Evolutionary conservation across 1,284 basidiomycete species (phyloP).

Genomic region (Heterobasidion parviporum): DNA sequence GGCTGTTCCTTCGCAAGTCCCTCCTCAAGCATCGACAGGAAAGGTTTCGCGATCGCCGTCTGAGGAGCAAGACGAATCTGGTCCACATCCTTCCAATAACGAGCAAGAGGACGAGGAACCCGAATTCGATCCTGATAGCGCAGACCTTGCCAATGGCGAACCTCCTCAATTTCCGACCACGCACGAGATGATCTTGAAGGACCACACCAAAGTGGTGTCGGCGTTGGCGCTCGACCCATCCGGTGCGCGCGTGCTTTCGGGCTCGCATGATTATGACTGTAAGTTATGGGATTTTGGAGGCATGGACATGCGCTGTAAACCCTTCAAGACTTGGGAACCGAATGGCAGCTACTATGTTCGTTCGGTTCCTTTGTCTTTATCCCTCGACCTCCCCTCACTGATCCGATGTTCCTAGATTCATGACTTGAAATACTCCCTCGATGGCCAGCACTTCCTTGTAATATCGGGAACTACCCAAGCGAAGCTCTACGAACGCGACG

Average conservation of each 20-base stretch:
- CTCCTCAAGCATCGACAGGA: neutral
- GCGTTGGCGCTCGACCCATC: constrained; percentile 89
- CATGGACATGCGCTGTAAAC: constrained; percentile 84
- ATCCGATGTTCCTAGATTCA: constrained; percentile 52
- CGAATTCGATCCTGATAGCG: constrained; percentile 52
- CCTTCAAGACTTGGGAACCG: constrained; percentile 95
- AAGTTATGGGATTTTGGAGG: constrained; percentile 99
- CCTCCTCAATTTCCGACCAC: constrained; percentile 66
- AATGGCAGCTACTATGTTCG: constrained; percentile 87
- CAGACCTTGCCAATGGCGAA: constrained; percentile 35
- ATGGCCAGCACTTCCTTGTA: constrained; percentile 79
- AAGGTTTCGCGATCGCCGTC: neutral
- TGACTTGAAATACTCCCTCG: constrained; percentile 81
- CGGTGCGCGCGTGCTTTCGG: constrained; percentile 86
- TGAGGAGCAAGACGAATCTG: constrained; percentile 5
- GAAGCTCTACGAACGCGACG: constrained; percentile 84
- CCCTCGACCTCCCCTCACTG: neutral
- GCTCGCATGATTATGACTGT: constrained; percentile 94
- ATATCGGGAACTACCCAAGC: constrained; percentile 86
- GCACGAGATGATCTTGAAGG: constrained; percentile 86
- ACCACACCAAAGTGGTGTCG: constrained; percentile 92
- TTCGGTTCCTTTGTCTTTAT: constrained; percentile 13
- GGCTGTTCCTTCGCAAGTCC: neutral
- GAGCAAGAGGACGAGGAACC: constrained; percentile 35
- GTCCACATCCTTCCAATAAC: constrained; percentile 15